These are phyloP conservation scores for Actinidia chinensis DNA, from an alignment of 179 eudicot species.

Conservation along the genomic window DNA sequence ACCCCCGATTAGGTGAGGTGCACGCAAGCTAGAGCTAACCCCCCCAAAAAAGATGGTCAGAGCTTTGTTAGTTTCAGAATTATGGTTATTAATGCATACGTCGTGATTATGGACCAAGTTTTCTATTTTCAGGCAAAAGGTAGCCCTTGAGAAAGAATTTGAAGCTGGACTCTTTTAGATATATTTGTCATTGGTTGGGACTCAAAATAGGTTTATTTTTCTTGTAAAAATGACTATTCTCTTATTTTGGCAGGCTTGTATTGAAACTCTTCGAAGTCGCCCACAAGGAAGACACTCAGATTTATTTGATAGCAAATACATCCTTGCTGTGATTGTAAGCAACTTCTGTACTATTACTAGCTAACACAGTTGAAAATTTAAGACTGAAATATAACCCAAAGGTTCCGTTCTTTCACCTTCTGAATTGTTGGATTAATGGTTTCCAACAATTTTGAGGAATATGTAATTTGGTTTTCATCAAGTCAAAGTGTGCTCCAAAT, in stretches of 20 bases:
- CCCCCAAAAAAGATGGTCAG: too few relatives aligned
- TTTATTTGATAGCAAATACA: constrained; percentile 53
- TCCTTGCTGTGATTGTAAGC: constrained; percentile 64
- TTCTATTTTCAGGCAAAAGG: constrained; percentile 46
- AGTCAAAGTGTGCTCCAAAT: constrained; percentile 23
- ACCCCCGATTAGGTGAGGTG: too few relatives aligned
- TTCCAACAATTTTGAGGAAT: constrained; percentile 86
- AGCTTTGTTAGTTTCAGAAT: too few relatives aligned
- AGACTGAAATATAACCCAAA: too few relatives aligned
- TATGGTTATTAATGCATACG: neutral
- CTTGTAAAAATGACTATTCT: neutral
- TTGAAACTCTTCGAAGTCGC: constrained; percentile 39
- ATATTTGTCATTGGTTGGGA: too few relatives aligned
- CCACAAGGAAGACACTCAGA: constrained; percentile 59
- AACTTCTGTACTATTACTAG: neutral
- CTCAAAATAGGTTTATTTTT: constrained; percentile 23
- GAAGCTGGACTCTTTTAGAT: constrained; percentile 29
- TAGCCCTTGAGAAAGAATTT: constrained; percentile 56
- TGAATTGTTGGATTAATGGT: constrained; percentile 63
- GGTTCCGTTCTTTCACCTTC: too few relatives aligned
- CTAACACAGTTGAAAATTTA: neutral
- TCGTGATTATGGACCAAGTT: neutral
- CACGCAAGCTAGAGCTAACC: too few relatives aligned
- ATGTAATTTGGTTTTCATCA: constrained; percentile 73
- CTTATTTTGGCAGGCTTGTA: constrained; percentile 38